These are phyloP conservation scores for Fusarium pseudonygamai DNA, from an alignment of 2,329 filamentous ascomycete species.

Conservation along the genomic window DNA sequence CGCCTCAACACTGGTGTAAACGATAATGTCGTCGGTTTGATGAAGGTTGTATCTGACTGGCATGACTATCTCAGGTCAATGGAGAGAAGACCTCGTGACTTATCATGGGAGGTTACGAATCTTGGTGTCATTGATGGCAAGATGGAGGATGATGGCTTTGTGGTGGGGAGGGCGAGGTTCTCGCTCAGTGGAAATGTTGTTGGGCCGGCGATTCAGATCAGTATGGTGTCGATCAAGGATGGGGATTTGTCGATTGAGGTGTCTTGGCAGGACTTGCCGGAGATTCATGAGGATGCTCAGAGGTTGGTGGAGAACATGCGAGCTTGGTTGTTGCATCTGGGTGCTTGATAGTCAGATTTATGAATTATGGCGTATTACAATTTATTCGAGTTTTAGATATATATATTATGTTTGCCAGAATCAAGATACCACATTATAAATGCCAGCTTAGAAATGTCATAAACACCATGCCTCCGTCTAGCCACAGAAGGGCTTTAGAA, in stretches of 20 bases:
- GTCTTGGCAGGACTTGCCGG: slow-evolving; percentile 2
- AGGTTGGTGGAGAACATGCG: background rate
- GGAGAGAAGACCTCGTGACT: background rate
- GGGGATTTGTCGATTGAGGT: background rate
- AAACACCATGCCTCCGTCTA: too few species aligned
- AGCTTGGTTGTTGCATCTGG: background rate
- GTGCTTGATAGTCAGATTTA: background rate
- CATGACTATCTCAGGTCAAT: background rate
- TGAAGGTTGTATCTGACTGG: slow-evolving; percentile 7
- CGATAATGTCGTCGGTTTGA: background rate
- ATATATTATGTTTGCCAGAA: background rate
- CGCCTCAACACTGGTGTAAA: background rate
- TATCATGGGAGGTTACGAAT: slow-evolving; percentile 6
- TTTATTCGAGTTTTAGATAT: background rate
- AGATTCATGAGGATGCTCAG: background rate
- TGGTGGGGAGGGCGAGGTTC: background rate
- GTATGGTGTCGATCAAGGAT: background rate
- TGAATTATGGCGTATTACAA: fast-evolving
- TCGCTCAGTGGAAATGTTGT: background rate
- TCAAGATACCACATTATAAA: background rate
- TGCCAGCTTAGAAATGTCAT: too few species aligned
- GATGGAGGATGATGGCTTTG: background rate
- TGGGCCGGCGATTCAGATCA: background rate
- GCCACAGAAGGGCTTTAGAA: too few species aligned
- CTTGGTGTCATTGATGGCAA: background rate